Base-by-base conservation (phyloP, 306 rosid species). In the Ceratonia siliqua region DNA sequence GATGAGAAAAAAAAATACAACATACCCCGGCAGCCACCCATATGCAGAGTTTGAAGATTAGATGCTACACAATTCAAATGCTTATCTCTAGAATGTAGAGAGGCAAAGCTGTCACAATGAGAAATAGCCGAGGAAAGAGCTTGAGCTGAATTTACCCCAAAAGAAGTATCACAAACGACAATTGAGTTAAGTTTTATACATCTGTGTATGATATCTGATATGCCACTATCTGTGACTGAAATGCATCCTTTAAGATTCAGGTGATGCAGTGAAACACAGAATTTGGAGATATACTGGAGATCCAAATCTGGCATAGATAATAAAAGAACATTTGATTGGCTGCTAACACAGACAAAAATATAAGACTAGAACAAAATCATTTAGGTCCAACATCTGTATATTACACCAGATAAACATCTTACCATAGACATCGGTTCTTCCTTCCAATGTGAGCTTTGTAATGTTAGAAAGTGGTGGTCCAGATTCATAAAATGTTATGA, bases 21-120 rank as follows among this genome's bases (percentile, higher is more conserved):
- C 79, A 80, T 83, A 92, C 97, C 78, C 78, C 72, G 85, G 87
- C 97, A 92, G 82, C 89, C 89, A 76, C 93, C 90, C 78, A 92
- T 76, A 62, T 92, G 93, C 77, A 92, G 87, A 41, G 70, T 77
- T 73, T 70, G 90, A 79, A 92, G 87, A 82, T 89, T 85, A 71
- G 84, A 72, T 58, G 73, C 89, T 80, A 82, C 33, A 74, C 89
- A 81, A 75, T 72, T 81, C 75, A 79, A 57, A 68, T 35, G 72
- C 54, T 54, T 41, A 14, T 70, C 73, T 75, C 73, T 58, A 75
- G 82, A 69, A 22, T 76, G 75, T n/a, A 36, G 78, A 70, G 76
- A 78, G 56, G 75, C 33, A 75, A 57, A 25, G 74, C 80, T 33
- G 69, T 39, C 63, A 64, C 62, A 13, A 69, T 64, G 77, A 68